phyloP scores from a whole-genome alignment of 2,329 filamentous ascomycete species.

The Aspergillus quadrilineatus region DNA sequence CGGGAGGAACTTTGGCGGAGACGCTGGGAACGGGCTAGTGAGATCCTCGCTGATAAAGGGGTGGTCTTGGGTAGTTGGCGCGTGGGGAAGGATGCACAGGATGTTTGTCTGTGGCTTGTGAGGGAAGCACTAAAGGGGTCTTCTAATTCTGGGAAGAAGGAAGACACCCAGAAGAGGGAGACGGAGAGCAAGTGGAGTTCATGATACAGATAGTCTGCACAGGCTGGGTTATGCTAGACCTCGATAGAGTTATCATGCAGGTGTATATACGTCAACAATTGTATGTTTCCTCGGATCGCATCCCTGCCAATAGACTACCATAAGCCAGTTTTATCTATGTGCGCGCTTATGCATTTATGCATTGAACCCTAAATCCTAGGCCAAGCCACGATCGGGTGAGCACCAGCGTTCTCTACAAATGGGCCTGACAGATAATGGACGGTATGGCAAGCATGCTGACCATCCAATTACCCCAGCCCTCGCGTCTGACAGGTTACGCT shows the following conservation, averaged over 20 bases:
- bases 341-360: no score
- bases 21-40: slow-evolving; percentile 48
- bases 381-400: no score
- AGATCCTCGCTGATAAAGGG: slow-evolving; percentile 42
- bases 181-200: neutral
- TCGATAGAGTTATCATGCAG: neutral
- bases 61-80: slow-evolving; percentile 49
- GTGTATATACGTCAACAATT: neutral
- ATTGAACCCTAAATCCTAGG: no score
- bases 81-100: slow-evolving; percentile 46
- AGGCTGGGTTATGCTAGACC: neutral
- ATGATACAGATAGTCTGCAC: neutral
- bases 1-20: slow-evolving; percentile 51
- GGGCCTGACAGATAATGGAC: no score
- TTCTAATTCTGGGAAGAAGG: neutral
- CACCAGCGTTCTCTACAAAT: no score
- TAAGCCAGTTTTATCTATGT: no score
- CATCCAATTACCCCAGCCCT: no score
- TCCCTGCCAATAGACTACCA: no score
- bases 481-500: no score
- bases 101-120: slow-evolving; percentile 45
- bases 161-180: neutral
- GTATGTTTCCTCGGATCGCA: no score
- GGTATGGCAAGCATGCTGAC: no score
- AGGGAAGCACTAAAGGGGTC: slow-evolving; percentile 38